Evolutionary conservation across 1,139 yeast genomes (phyloP).

Genomic region (Tardiomyces depauwii): DNA sequence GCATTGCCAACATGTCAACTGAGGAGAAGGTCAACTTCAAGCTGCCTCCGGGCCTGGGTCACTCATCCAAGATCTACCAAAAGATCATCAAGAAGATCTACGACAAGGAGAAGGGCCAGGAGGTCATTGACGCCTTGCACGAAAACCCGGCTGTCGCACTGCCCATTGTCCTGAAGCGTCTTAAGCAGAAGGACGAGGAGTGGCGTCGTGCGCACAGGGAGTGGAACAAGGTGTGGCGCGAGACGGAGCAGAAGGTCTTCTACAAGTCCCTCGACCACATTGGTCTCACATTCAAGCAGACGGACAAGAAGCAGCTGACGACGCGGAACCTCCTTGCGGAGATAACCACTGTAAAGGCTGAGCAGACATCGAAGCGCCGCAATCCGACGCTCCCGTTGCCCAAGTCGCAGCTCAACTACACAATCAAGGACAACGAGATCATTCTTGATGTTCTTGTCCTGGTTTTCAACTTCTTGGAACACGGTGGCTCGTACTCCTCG

Average conservation of each 20-base stretch:
- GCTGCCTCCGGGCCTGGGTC: conserved; percentile 89
- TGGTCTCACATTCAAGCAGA: conserved; percentile 91
- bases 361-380: conserved; percentile 67
- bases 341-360: conserved; percentile 83
- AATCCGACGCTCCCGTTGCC: conserved; percentile 86
- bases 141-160: conserved; percentile 93
- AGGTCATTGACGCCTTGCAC: conserved; percentile 90
- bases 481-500: conserved; percentile 57
- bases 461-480: conserved; percentile 57
- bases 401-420: conserved; percentile 65
- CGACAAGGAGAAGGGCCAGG: conserved; percentile 90
- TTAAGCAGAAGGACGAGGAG: conserved; percentile 96
- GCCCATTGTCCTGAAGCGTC: conserved; percentile 80
- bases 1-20: conserved; percentile 85
- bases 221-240: conserved; percentile 99
- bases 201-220: conserved; percentile 98
- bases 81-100: conserved; percentile 86
- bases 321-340: conserved; percentile 86
- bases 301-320: conserved; percentile 85
- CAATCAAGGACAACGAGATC: conserved; percentile 54
- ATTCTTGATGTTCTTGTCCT: conserved; percentile 64
- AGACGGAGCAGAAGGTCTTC: conserved; percentile 90
- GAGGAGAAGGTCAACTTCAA: conserved; percentile 82
- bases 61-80: conserved; percentile 86
- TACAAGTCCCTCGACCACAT: conserved; percentile 89